Base-by-base conservation (phyloP, 306 rosid species). In the Prunus padus region DNA sequence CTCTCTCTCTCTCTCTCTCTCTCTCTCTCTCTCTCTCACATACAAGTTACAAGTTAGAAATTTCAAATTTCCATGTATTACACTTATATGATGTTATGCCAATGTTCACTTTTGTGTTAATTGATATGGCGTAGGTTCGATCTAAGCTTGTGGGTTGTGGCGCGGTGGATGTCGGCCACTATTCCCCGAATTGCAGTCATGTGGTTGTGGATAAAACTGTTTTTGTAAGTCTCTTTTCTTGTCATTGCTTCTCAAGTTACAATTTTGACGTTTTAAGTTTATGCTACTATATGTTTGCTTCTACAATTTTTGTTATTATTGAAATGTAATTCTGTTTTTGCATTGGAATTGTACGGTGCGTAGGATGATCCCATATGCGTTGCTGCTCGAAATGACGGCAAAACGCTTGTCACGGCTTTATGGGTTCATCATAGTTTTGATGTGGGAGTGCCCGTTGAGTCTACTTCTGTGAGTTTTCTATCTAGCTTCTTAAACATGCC, bases 371-470 rank as follows among this genome's bases (percentile, higher is more conserved):
- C 92, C 47, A 73, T 88, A 22, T 96, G 99, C 55, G 82, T 79
- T 85, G 88, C 92, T 71, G 97, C 99, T 2, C 89, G 96, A 77
- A 76, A 83, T 14, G 91, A 89, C 42, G 76, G 93, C 77, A 95
- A 92, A 84, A 76, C 77, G 23, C 76, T 95, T n/a, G 93, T 95
- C 67, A 95, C 96, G 11, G 86, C 83, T 15, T 71, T 89, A 80
- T 95, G 99, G 99, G 96, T 95, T 67, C 91, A 90, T 22, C 97
- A 95, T 40, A 88, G 92, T 82, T 87, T 83, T 67, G 99, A 92
- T 67, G 51, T 82, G 65, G 97, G 93, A 80, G 72, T 82, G 87
- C 85, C 82, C 0, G 84, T 87, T n/a, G 91, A 90, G 75, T 49
- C 87, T 69, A 19, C 80, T 52, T 84, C 92, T 67, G 99, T 95